Base-by-base conservation (phyloP, 2,329 filamentous ascomycete species). In the Metarhizium guizhouense region DNA sequence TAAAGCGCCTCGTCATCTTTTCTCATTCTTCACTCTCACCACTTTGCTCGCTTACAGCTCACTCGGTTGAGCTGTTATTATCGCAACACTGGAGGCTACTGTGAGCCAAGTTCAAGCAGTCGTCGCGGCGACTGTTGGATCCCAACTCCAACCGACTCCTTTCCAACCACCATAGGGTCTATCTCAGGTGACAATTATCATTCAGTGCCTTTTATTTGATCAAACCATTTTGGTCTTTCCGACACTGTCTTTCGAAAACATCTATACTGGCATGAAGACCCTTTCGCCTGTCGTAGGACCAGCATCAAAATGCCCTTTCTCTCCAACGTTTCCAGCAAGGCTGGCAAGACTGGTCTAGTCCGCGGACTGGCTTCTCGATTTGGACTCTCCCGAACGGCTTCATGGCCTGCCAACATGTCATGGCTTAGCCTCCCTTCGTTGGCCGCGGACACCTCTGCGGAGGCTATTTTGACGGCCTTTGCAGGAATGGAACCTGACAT, bases 381-480 rank as follows among this genome's bases (percentile, higher is more conserved):
- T 14, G 14, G 53, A 18, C 25, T 49, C 25, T 42, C 40, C n/a
- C 52, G 49, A n/a, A 20, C 47, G n/a, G 18, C 51, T 29, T 42
- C 56, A 14, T 53, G 55, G 56, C 43, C 40, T 11, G 13, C 42
- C 30, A 47, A 34, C 18, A 55, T 54, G 47, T 53, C 61, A 14
- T 59, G 60, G 58, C 54, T 45, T 30, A 45, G 38, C 7, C 50
- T 52, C 6, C 60, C 59, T 3, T 32, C 54, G 13, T 38, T 54
- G 25, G 58, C 60, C 40, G 47, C 30, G 10, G 59, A 62, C 43
- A 32, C 52, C 14, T 57, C 60, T 7, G 51, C 60, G 4, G 64
- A 66, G 48, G 56, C 60, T 16, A 51, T 61, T 16, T 58, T 66
- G 20, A 43, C 52, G 10, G 55, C 57, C 3, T 65, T 62, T 58